Percentiles rank a stretch among this genome's conserved stretches.
Evolutionary conservation across 495 filamentous ascomycete genomes (phyloP).

Genomic region (Apodospora peruviana): DNA sequence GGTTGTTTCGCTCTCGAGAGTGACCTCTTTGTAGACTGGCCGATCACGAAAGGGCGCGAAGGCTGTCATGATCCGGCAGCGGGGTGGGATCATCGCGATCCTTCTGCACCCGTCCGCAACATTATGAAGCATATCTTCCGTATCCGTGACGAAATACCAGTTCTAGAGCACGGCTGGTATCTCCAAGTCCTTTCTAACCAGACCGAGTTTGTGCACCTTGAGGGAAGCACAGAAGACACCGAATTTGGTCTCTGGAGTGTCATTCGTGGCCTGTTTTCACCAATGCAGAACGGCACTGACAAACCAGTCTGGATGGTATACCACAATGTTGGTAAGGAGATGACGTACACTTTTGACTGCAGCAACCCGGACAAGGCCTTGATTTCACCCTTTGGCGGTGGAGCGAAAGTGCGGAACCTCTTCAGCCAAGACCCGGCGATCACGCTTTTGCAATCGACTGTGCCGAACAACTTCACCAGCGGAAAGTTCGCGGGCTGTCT

Average conservation of each 20-base stretch:
- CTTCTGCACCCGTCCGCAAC: constrained; percentile 60
- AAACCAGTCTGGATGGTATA: constrained; percentile 63
- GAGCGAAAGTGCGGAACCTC: constrained; percentile 58
- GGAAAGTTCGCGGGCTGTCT: constrained; percentile 51
- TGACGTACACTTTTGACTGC: constrained; percentile 60
- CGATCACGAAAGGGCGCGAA: constrained; percentile 46
- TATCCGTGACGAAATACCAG: constrained; percentile 52
- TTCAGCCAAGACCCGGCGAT: constrained; percentile 48
- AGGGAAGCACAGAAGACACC: constrained; percentile 51
- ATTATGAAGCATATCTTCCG: constrained; percentile 64
- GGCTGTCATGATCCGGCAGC: constrained; percentile 57
- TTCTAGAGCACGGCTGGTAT: constrained; percentile 60
- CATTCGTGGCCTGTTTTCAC: constrained; percentile 43
- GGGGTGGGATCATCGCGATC: constrained; percentile 64
- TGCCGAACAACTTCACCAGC: constrained; percentile 25
- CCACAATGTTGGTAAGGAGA: constrained; percentile 53
- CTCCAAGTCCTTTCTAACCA: constrained; percentile 57
- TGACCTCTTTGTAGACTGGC: constrained; percentile 55
- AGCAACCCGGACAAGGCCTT: constrained; percentile 39
- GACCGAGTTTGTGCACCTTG: constrained; percentile 45
- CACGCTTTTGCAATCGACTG: not conserved
- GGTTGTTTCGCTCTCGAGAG: constrained; percentile 58
- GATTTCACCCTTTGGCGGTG: constrained; percentile 53
- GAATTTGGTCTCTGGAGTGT: constrained; percentile 67
- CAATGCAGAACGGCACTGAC: constrained; percentile 50